phyloP scores from a whole-genome alignment of 169 alveolate species.

The Theileria luwenshuni region DNA sequence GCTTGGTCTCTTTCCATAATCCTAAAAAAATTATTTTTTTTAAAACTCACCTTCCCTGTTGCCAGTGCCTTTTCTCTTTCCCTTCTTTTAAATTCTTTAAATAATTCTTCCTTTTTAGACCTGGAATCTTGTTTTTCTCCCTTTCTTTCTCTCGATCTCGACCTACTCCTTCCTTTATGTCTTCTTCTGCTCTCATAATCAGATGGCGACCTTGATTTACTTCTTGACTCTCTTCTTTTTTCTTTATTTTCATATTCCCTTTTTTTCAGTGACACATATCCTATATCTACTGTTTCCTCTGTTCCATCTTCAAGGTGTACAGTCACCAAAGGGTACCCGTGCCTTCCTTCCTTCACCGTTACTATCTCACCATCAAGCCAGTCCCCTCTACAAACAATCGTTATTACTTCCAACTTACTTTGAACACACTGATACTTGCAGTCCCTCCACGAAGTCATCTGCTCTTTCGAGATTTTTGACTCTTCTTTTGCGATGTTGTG shows the following conservation, averaged over 20 bases:
- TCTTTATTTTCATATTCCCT: slow-evolving; percentile 35
- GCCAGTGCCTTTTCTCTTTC: slow-evolving; percentile 77
- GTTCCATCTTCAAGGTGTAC: slow-evolving; percentile 65
- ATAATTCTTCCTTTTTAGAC: slow-evolving; percentile 66
- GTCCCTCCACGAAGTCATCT: slow-evolving; percentile 55
- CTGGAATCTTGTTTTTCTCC: slow-evolving; percentile 35
- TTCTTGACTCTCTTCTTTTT: slow-evolving; percentile 14
- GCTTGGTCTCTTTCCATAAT: slow-evolving; percentile 75
- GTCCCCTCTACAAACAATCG: slow-evolving; percentile 65
- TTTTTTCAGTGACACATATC: slow-evolving; percentile 59
- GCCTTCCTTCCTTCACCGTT: slow-evolving; percentile 61
- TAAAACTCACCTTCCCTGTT: slow-evolving; percentile 66
- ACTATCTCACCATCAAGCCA: slow-evolving; percentile 77
- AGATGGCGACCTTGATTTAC: slow-evolving; percentile 27
- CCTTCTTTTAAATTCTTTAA: slow-evolving; percentile 68
- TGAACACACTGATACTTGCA: slow-evolving; percentile 30
- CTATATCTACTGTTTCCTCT: slow-evolving; percentile 70
- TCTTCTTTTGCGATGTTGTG: slow-evolving; percentile 56
- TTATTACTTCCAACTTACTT: slow-evolving; percentile 22
- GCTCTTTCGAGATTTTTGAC: slow-evolving; percentile 40
- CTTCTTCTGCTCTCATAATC: slow-evolving; percentile 24
- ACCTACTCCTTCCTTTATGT: slow-evolving; percentile 8
- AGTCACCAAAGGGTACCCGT: slow-evolving; percentile 66
- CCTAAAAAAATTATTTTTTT: slow-evolving; percentile 30
- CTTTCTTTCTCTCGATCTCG: slow-evolving; percentile 15